phyloP scores from a whole-genome alignment of 805 yeast genomes.

The Citeromyces nyonsensis region DNA sequence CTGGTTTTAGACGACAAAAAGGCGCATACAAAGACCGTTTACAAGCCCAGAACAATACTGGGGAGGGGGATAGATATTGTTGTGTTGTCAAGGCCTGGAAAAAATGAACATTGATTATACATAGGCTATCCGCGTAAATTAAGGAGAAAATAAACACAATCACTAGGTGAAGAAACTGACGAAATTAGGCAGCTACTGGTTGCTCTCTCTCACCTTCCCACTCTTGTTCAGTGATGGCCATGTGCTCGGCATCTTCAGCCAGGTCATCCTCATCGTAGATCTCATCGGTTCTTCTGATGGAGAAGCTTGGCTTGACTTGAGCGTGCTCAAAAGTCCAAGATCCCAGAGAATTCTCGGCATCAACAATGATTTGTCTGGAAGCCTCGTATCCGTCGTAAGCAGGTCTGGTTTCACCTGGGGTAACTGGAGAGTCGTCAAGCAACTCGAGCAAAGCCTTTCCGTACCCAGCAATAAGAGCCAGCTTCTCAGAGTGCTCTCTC shows the following conservation, averaged over 20 bases:
- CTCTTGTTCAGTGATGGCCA: constrained; percentile 35
- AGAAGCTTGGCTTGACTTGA: constrained; percentile 67
- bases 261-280: constrained; percentile 38
- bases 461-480: constrained; percentile 77
- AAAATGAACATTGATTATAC: too few species aligned
- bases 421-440: constrained; percentile 72
- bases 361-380: constrained; percentile 74
- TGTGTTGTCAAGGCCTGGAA: too few species aligned
- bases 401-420: constrained; percentile 88
- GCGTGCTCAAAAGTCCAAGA: constrained; percentile 78
- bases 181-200: too few species aligned
- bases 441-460: constrained; percentile 78
- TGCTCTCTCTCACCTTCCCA: constrained; percentile 13
- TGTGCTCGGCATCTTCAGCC: constrained; percentile 27
- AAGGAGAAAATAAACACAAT: too few species aligned
- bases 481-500: constrained; percentile 75
- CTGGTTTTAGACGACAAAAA: too few species aligned
- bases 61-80: too few species aligned
- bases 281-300: constrained; percentile 32
- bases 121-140: too few species aligned
- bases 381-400: constrained; percentile 84
- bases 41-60: too few species aligned
- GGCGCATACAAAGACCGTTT: too few species aligned
- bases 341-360: constrained; percentile 71
- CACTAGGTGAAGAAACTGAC: too few species aligned